Evolutionary conservation across 345 rosid genomes (phyloP).

Genomic region (Arabidopsis arenosa): DNA sequence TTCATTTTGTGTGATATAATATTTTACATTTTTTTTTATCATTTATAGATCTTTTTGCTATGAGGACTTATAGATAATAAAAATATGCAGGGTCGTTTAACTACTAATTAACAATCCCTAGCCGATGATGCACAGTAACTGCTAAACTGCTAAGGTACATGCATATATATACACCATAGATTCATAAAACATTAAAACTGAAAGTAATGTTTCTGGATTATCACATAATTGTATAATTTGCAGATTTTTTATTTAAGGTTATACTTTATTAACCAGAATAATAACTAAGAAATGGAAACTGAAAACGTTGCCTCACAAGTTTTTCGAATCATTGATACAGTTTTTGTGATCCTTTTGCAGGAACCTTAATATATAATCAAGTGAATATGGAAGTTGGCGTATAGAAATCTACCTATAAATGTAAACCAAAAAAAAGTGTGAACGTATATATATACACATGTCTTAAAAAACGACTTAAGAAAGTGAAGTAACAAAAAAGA

Average conservation of each 20-base stretch:
- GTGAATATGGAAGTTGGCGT: conserved; percentile 23
- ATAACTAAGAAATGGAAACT: not conserved
- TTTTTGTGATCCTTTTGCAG: conserved; percentile 33
- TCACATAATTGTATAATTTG: not conserved
- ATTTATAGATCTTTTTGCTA: not conserved
- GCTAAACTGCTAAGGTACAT: conserved; percentile 29
- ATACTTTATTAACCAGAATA: too few relatives aligned
- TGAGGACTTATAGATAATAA: conserved; percentile 11
- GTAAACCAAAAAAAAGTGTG: not conserved
- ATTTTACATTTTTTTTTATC: not conserved
- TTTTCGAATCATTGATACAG: conserved; percentile 12
- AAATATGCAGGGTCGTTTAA: conserved; percentile 59
- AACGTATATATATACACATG: not conserved
- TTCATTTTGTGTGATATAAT: too few relatives aligned
- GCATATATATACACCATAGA: not conserved
- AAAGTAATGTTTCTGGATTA: not conserved
- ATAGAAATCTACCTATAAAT: not conserved
- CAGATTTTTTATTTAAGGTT: not conserved
- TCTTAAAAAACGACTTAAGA: not conserved
- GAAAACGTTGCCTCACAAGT: not conserved
- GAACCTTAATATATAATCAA: conserved; percentile 22
- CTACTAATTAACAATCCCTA: conserved; percentile 45
- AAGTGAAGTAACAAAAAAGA: not conserved
- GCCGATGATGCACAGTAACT: conserved; percentile 22
- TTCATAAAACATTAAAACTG: not conserved